Percentiles rank a stretch among this genome's conserved stretches.
Evolutionary conservation across 257 asterid species (phyloP).

Genomic region (Fraxinus pennsylvanica): DNA sequence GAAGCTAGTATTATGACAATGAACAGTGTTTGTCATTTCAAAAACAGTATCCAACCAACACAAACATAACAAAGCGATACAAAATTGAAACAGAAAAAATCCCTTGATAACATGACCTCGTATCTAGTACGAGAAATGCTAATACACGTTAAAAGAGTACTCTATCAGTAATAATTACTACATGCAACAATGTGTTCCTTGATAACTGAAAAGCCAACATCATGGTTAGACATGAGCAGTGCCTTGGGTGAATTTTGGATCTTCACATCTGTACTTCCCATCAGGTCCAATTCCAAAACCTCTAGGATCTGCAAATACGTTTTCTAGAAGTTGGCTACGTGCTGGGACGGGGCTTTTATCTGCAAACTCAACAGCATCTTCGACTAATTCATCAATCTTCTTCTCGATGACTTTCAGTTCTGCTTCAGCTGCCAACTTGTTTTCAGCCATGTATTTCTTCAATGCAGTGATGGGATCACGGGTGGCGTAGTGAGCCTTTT

Average conservation of each 20-base stretch:
- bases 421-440: constrained; percentile 72
- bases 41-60: constrained; percentile 26
- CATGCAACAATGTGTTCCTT: constrained; percentile 22
- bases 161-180: constrained; percentile 28
- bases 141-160: constrained; percentile 18
- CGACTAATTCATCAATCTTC: constrained; percentile 80
- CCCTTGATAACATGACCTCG: constrained; percentile 30
- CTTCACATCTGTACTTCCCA: constrained; percentile 98
- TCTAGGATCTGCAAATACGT: constrained; percentile 91
- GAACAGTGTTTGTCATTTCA: constrained; percentile 16
- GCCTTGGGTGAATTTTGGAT: constrained; percentile 95
- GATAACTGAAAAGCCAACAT: constrained; percentile 4
- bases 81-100: constrained; percentile 26
- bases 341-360: constrained; percentile 80
- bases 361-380: constrained; percentile 90
- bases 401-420: constrained; percentile 80
- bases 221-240: constrained; percentile 73
- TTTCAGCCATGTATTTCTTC: constrained; percentile 71
- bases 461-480: constrained; percentile 79
- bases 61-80: constrained; percentile 18
- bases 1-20: background rate
- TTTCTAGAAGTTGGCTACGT: constrained; percentile 87
- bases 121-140: constrained; percentile 24
- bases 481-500: constrained; percentile 86
- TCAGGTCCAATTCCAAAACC: constrained; percentile 96